Conservation (phyloP, 1,139 yeast species). For the Hyphopichia burtonii region DNA sequence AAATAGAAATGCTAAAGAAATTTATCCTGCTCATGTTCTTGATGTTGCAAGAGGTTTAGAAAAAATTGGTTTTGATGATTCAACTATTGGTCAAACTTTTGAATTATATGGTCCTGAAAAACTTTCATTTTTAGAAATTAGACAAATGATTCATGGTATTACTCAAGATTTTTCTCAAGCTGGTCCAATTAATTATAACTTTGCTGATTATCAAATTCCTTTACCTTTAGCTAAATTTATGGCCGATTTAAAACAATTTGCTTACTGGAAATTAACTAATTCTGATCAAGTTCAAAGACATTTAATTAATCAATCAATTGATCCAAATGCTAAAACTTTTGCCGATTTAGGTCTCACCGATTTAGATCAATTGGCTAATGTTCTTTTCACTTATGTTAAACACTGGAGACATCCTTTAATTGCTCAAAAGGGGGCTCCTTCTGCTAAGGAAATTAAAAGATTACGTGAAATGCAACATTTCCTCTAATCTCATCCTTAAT, state of each 20-base stretch:
- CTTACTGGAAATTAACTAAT: conserved; percentile 70
- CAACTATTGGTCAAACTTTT: conserved; percentile 72
- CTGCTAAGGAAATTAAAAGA: conserved; percentile 40
- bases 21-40: conserved; percentile 72
- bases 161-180: conserved; percentile 58
- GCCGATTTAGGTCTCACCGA: conserved; percentile 68
- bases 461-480: conserved; percentile 50
- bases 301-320: conserved; percentile 64
- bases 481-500: conserved; percentile 17
- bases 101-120: conserved; percentile 77
- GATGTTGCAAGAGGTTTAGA: conserved; percentile 84
- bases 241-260: conserved; percentile 49
- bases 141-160: conserved; percentile 68
- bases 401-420: conserved; percentile 55
- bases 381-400: conserved; percentile 63
- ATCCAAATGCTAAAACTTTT: conserved; percentile 63
- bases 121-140: conserved; percentile 61
- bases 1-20: conserved; percentile 60
- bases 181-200: conserved; percentile 46
- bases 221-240: conserved; percentile 43
- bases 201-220: conserved; percentile 32
- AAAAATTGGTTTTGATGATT: conserved; percentile 76
- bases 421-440: conserved; percentile 46
- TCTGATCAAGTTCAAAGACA: conserved; percentile 80
- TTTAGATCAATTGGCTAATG: conserved; percentile 67